Conservation (phyloP, 768 basidiomycete genomes). For the Lactarius deliciosus region DNA sequence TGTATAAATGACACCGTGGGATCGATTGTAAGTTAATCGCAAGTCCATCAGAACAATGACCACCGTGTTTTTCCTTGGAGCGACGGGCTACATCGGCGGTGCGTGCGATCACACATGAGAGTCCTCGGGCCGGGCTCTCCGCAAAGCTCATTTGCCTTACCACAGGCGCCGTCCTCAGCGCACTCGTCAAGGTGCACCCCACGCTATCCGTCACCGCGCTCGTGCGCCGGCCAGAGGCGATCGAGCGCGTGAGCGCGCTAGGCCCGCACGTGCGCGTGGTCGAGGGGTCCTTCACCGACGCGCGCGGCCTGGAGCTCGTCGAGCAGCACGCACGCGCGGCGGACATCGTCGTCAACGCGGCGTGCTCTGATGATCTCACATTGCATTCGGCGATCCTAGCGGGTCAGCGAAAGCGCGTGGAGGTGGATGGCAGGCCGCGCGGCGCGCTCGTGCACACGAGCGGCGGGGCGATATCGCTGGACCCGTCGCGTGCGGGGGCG, state of each 20-base stretch:
- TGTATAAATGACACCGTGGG: neutral
- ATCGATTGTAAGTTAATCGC: neutral
- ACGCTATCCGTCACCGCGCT: conserved; percentile 6
- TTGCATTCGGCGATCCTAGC: neutral
- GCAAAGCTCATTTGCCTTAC: no score
- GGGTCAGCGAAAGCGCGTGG: neutral
- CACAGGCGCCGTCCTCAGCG: neutral
- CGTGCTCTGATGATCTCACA: neutral
- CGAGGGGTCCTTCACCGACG: no score
- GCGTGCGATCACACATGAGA: neutral
- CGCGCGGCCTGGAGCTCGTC: no score
- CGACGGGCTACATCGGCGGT: neutral
- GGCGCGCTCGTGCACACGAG: neutral
- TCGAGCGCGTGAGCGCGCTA: neutral
- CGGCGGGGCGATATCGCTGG: neutral
- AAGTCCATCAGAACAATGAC: neutral
- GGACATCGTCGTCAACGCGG: neutral
- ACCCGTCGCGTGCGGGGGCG: neutral
- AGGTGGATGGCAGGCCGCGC: neutral
- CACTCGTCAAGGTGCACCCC: neutral
- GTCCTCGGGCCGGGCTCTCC: neutral
- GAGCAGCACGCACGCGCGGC: no score
- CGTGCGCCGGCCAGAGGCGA: neutral
- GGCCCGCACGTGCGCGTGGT: no score
- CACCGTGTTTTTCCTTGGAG: neutral